Evolutionary conservation across 2,329 filamentous ascomycete species (phyloP).

Genomic region (Calonectria henricotiae): DNA sequence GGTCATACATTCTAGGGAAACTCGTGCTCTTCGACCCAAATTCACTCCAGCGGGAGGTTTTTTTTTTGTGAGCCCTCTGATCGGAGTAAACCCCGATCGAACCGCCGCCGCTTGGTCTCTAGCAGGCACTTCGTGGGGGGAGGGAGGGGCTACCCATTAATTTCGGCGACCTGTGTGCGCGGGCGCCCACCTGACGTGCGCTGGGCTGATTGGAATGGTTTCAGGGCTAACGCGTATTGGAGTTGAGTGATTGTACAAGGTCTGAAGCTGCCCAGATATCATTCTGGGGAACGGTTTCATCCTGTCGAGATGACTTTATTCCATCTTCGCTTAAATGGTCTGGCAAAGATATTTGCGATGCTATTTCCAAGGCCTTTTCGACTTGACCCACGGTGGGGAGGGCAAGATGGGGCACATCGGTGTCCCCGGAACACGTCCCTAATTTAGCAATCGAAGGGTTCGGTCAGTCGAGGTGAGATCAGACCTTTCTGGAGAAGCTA

Average conservation of each 20-base stretch:
- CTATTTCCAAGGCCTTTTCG: background rate
- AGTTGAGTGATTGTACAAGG: background rate
- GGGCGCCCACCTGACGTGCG: slow-evolving; percentile 28
- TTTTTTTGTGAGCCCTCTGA: slow-evolving; percentile 12
- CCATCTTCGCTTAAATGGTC: background rate
- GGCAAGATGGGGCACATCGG: background rate
- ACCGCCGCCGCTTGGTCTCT: slow-evolving; percentile 18
- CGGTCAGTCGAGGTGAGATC: slow-evolving; percentile 32
- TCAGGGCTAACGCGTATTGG: slow-evolving; percentile 23
- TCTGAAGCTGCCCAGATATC: no score
- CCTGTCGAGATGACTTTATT: slow-evolving; percentile 19
- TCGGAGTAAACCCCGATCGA: slow-evolving; percentile 34
- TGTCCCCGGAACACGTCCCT: slow-evolving; percentile 7
- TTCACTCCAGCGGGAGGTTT: background rate
- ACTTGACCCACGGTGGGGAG: slow-evolving; percentile 11
- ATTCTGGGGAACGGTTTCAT: background rate
- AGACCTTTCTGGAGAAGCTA: slow-evolving; percentile 11
- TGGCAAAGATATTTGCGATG: background rate
- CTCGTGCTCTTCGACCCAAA: background rate
- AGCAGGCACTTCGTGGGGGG: slow-evolving; percentile 19
- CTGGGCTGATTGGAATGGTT: slow-evolving; percentile 28
- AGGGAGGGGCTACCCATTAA: slow-evolving; percentile 15
- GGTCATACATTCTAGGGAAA: background rate
- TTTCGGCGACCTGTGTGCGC: background rate
- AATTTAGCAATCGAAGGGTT: slow-evolving; percentile 33